Base-by-base conservation (phyloP, 805 yeast species). In the Wickerhamia fluorescens region DNA sequence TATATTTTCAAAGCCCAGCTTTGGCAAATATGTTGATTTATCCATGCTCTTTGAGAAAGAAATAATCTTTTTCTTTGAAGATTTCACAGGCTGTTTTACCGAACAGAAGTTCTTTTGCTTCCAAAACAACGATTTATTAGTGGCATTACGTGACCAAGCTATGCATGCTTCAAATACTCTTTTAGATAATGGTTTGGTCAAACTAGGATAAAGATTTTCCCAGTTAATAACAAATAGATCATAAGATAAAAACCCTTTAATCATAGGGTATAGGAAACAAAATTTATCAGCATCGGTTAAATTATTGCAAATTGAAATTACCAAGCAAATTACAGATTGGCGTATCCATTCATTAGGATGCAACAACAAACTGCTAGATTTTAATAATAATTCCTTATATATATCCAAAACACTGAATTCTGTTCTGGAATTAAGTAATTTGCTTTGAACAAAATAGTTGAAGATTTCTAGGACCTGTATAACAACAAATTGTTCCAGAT, bases 271-370 rank as follows among this genome's bases (percentile, higher is more conserved):
- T 5, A 88, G 56, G 49, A 86, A 68, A 45, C 97, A 89, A 42
- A 80, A 85, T 7, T 74, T 58, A 41, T 92, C 96, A 0, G 96
- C 92, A 14, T 75, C 65, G 8, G 80, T 65, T 15, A 87, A 51
- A 41, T 74, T 75, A 3, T 66, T 61, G 1, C 83, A 73, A 2
- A 84, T 68, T 0, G 80, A 67, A 3, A 81, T 59, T 2, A 87
- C 61, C 28, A 87, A 61, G 2, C 66, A 56, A 24, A 86, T 44
- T 0, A 81, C 72, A 2, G 80, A 69, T 38, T 83, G 85, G 21
- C 95, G 56, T 7, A 89, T 78, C 77, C 94, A 78, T 30, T 74
- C 80, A 51, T 86, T 88, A 0, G 97, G 97, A 47, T 88, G 96
- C 6, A 88, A 52, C 0, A 82, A 47, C 16, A 89, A 65, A 31